These are phyloP conservation scores for Maudiozyma humilis DNA, from an alignment of 1,139 yeast genomes.

Conservation along the genomic window DNA sequence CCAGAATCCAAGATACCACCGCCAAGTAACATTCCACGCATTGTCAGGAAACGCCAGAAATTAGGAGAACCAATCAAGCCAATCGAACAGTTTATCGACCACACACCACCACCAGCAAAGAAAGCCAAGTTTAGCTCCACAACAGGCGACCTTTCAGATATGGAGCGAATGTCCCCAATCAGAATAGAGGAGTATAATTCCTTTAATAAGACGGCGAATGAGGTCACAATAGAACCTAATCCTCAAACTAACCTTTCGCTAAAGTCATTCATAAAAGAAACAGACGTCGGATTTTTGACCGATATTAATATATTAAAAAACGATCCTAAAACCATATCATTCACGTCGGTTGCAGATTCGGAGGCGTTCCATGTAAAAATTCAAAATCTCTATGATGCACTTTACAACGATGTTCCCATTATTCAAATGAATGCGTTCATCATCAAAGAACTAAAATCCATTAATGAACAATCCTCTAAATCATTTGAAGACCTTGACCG, in stretches of 20 bases:
- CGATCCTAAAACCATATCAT: constrained; percentile 1
- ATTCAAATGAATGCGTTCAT: constrained; percentile 46
- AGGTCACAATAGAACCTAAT: not conserved
- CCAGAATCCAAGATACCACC: constrained; percentile 1
- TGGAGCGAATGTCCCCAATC: constrained; percentile 31
- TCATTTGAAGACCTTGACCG: constrained; percentile 42
- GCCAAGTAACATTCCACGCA: constrained; percentile 7
- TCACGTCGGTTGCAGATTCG: constrained; percentile 6
- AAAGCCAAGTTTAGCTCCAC: too few species aligned
- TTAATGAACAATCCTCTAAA: constrained; percentile 42
- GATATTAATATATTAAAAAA: constrained; percentile 25
- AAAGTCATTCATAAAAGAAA: constrained; percentile 37
- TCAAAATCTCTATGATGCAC: constrained; percentile 15
- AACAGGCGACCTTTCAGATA: constrained; percentile 18
- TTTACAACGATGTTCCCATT: constrained; percentile 33
- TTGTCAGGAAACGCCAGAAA: constrained; percentile 1
- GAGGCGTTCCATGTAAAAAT: constrained; percentile 11
- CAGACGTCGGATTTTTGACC: constrained; percentile 43
- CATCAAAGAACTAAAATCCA: constrained; percentile 44
- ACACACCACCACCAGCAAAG: not conserved
- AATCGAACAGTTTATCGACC: not conserved
- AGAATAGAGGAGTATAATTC: constrained; percentile 12
- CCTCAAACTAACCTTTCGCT: constrained; percentile 11
- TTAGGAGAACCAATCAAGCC: constrained; percentile 2
- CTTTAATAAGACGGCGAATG: not conserved